A percentile compares a stretch with the other conserved stretches of the same genome.
phyloP scores from a whole-genome alignment of 768 basidiomycete species.

The Paxillus ammoniavirescens region DNA sequence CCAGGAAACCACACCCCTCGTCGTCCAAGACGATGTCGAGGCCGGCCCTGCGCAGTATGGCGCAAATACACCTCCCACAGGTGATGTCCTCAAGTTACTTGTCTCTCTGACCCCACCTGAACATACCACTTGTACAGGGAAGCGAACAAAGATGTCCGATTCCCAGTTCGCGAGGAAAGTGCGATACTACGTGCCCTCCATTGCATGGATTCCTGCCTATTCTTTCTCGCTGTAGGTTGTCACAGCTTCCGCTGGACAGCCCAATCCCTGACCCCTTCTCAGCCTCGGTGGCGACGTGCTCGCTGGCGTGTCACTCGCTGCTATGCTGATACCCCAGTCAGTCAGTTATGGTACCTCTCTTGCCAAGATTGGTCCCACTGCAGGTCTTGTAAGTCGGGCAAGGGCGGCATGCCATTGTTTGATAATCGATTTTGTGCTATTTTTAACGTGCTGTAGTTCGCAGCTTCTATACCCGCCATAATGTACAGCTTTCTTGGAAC shows the following conservation, averaged over 20 bases:
- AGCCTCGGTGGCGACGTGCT: slow-evolving; percentile 72
- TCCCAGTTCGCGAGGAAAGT: slow-evolving; percentile 46
- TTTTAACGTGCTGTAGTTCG: slow-evolving; percentile 48
- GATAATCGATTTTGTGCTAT: not conserved
- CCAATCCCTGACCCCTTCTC: slow-evolving; percentile 1
- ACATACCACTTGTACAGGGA: not conserved
- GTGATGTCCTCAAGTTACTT: slow-evolving; percentile 4
- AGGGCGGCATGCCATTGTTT: not conserved
- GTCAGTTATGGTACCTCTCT: slow-evolving; percentile 91
- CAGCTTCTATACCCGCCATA: slow-evolving; percentile 84
- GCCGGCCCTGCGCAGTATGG: slow-evolving; percentile 23
- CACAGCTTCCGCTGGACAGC: not conserved
- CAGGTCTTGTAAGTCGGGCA: slow-evolving; percentile 66
- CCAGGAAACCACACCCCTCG: slow-evolving; percentile 24
- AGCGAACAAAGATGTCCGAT: slow-evolving; percentile 17
- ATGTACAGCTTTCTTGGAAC: slow-evolving; percentile 89
- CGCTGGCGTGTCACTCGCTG: slow-evolving; percentile 83
- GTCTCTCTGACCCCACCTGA: not conserved
- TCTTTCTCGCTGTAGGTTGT: slow-evolving; percentile 58
- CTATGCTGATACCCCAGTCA: slow-evolving; percentile 82
- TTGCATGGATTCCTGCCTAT: slow-evolving; percentile 79
- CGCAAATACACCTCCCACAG: slow-evolving; percentile 6
- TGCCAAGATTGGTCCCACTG: slow-evolving; percentile 79
- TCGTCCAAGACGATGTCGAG: slow-evolving; percentile 26
- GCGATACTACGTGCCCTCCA: slow-evolving; percentile 76